Percentiles rank a stretch among this genome's conserved stretches.
Conservation (phyloP, 768 basidiomycete genomes). For the Russula griseocarnosa region DNA sequence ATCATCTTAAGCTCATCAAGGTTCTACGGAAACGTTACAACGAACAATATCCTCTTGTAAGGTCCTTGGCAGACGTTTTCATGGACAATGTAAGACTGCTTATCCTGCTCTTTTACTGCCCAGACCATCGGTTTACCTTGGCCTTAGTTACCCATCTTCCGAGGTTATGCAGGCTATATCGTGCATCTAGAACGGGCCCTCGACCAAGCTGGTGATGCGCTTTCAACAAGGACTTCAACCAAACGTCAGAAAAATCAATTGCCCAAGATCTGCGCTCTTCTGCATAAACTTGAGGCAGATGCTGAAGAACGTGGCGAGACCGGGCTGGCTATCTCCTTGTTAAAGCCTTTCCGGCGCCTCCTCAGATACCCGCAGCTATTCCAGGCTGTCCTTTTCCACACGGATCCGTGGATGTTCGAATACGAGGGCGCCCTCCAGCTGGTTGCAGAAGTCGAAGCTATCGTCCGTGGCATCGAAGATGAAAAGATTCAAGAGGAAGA, state of each 20-base stretch:
- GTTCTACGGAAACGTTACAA: slow-evolving; percentile 88
- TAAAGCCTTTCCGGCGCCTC: slow-evolving; percentile 96
- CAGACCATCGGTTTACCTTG: slow-evolving; percentile 27
- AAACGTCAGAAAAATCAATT: slow-evolving; percentile 83
- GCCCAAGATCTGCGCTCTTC: slow-evolving; percentile 67
- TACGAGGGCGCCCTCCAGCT: slow-evolving; percentile 94
- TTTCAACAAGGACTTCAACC: slow-evolving; percentile 54
- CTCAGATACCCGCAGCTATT: slow-evolving; percentile 96
- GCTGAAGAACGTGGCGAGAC: slow-evolving; percentile 89
- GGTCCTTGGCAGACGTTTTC: slow-evolving; percentile 91
- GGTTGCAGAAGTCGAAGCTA: slow-evolving; percentile 96
- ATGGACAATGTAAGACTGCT: slow-evolving; percentile 69
- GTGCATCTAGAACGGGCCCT: slow-evolving; percentile 90
- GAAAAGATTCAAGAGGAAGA: slow-evolving; percentile 97
- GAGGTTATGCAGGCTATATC: slow-evolving; percentile 91
- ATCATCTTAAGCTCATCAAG: slow-evolving; percentile 81
- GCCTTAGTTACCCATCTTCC: slow-evolving; percentile 83
- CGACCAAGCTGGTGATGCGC: slow-evolving; percentile 76
- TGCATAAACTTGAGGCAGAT: slow-evolving; percentile 72
- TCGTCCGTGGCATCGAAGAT: slow-evolving; percentile 95
- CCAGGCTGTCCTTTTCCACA: slow-evolving; percentile 93
- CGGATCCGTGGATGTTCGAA: slow-evolving; percentile 94
- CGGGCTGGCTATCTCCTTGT: slow-evolving; percentile 88
- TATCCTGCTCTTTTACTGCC: slow-evolving; percentile 13
- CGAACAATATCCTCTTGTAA: slow-evolving; percentile 91